A percentile compares a stretch with the other conserved stretches of the same genome.
Conservation (phyloP, 1,284 basidiomycete genomes). For the Tausonia pullulans region DNA sequence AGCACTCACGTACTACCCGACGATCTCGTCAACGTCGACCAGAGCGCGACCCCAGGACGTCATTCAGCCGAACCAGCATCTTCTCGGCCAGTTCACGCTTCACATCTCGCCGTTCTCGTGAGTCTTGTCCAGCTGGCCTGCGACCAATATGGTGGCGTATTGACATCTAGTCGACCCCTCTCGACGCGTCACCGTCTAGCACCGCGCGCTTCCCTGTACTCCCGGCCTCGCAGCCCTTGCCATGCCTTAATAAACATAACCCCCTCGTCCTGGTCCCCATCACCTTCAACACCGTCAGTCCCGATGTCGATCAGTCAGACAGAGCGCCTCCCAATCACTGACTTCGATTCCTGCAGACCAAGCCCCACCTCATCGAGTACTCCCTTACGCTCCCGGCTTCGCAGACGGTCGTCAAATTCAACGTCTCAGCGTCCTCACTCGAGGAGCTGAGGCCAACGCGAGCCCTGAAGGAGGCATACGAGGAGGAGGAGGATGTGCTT, state of each 20-base stretch:
- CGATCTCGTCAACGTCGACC: slow-evolving; percentile 7
- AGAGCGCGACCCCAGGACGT: not conserved
- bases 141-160: not conserved
- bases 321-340: too few species aligned
- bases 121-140: not conserved
- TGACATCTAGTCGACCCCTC: not conserved
- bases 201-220: slow-evolving; percentile 9
- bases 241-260: slow-evolving; percentile 4
- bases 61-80: slow-evolving; percentile 8
- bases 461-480: not conserved
- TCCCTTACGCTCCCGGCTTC: slow-evolving; percentile 6
- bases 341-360: not conserved
- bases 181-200: not conserved
- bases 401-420: not conserved
- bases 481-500: slow-evolving; percentile 10
- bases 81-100: slow-evolving; percentile 9
- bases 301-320: not conserved
- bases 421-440: slow-evolving; percentile 9
- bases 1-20: slow-evolving; percentile 12
- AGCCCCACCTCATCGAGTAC: slow-evolving; percentile 14
- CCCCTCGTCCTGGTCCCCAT: slow-evolving; percentile 1
- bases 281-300: slow-evolving; percentile 3
- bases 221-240: slow-evolving; percentile 1
- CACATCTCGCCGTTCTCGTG: slow-evolving; percentile 14
- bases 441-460: slow-evolving; percentile 3